These are phyloP conservation scores for Teratosphaeria pseudoeucalypti DNA, from an alignment of 2,329 filamentous ascomycete genomes.

Conservation along the genomic window DNA sequence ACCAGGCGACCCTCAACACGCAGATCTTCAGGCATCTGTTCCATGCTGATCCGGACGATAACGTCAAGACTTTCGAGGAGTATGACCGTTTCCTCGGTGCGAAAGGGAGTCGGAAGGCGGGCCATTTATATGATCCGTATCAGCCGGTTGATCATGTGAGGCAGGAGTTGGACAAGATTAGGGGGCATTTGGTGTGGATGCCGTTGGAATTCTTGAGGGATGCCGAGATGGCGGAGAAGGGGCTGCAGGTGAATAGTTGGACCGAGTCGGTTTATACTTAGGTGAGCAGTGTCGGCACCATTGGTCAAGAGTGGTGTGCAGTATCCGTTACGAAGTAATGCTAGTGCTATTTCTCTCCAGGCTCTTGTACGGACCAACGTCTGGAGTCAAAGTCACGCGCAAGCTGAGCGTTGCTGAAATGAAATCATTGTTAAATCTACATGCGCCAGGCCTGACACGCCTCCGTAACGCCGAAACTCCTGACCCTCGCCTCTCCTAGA, in stretches of 20 bases:
- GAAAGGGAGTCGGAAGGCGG: constrained; percentile 52
- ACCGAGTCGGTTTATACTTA: constrained; percentile 81
- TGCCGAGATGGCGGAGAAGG: constrained; percentile 80
- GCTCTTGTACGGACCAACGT: background rate
- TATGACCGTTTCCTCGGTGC: constrained; percentile 70
- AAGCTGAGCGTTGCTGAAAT: background rate
- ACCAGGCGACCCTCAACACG: constrained; percentile 60
- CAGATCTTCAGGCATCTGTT: constrained; percentile 68
- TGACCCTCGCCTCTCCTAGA: background rate
- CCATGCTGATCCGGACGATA: constrained; percentile 80
- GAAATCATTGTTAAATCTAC: background rate
- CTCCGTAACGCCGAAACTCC: background rate
- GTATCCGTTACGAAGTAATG: background rate
- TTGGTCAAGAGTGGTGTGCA: background rate
- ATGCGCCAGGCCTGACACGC: background rate
- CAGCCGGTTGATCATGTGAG: constrained; percentile 63
- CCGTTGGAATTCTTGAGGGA: constrained; percentile 78
- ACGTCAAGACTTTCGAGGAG: constrained; percentile 80
- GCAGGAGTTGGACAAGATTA: constrained; percentile 62
- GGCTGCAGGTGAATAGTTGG: constrained; percentile 71
- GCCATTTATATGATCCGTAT: constrained; percentile 77
- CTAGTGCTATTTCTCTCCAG: background rate
- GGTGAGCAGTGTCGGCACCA: background rate
- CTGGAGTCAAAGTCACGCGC: background rate
- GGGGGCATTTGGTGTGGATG: constrained; percentile 88